Evolutionary conservation across 2,329 filamentous ascomycete genomes (phyloP), one percentile per base, ranked within the genome.

Genomic region (Coniochaeta sp.): DNA sequence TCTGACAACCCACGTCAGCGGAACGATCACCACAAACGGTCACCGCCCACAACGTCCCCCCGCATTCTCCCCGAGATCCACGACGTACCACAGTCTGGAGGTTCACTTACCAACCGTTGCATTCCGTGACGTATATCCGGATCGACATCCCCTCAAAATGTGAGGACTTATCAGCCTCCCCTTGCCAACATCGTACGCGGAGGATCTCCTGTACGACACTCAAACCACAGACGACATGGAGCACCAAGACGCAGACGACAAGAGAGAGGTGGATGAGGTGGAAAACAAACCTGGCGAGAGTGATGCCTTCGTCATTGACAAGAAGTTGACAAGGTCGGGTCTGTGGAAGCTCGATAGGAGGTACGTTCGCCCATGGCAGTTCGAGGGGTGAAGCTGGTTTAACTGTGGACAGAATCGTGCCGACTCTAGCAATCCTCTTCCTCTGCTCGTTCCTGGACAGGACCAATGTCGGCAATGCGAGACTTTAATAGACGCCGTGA

Each of bases 401-500:
- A n/a, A 20, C 33, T 38, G 33, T n/a, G 13, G 6, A 6, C 12
- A 49, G 47, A 26, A 49, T 49, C 13, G 4, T 49, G 13, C 83
- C 83, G 0, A 66, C 83, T 6, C 72, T 88, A n/a, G 76, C 82
- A 0, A 60, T 86, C 0, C 68, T 87, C 1, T 86, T 86, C 57
- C 71, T 87, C 9, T 86, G 81, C 66, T 86, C 82, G 1, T 78
- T 77, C 54, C 71, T 79, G 48, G 85, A 88, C 64, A 76, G 86
- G 38, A 86, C 84, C n/a, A 89, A 88, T 61, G 82, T 88, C 32
- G 85, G 85, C 32, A 87, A 88, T 60, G 85, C 84, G 22, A 82
- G 82, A 55, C 81, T 87, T n/a, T n/a, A n/a, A n/a, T n/a, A n/a
- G n/a, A n/a, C n/a, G n/a, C n/a, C n/a, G 24, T 16, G 24, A 47